Evolutionary conservation across 169 alveolate genomes (phyloP), one percentile per base, ranked within the genome.

Genomic region (Plasmodium falciparum): DNA sequence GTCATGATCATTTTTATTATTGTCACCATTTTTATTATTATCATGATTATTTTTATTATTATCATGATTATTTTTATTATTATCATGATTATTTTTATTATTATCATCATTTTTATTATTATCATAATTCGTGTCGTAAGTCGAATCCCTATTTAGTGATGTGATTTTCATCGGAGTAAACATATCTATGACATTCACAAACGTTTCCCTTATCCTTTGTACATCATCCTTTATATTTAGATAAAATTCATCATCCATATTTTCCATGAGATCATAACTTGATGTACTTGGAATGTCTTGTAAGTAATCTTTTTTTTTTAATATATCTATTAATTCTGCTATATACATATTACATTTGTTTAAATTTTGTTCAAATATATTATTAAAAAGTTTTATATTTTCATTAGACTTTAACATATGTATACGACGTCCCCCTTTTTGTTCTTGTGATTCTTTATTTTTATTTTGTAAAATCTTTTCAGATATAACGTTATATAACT

Each of bases 391-490:
- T 26, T 20, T 17, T 8, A 78, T 43, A 39, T 78, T 59, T 29
- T 78, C 69, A 69, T 12, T 50, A 20, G 29, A 45, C 15, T 58
- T 66, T 20, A 13, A 33, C 3, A 26, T 2, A 6, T 49, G 47
- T 13, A 26, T 22, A 2, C 50, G 15, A 2, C 50, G 15, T 15
- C 7, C 11, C 8, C 7, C 11, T 0, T 78, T 63, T 47, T 33
- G 50, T 59, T 24, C 29, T n/a, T 52, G 54, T 39, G 12, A 20
- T 0, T 65, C 22, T 2, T 65, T 17, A 20, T 65, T 39, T 58
- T 58, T 78, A 52, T 78, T 76, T 29, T 29, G 78, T 22, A 63
- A 26, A 47, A 78, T 59, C 24, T 43, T 58, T 50, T 29, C 54
- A 4, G 89, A 78, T 9, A 78, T 15, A 1, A 17, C 43, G 3